A percentile compares a stretch with the other conserved stretches of the same genome.
Conservation (phyloP, 176 grass and related monocot species). For the Phragmites australis region DNA sequence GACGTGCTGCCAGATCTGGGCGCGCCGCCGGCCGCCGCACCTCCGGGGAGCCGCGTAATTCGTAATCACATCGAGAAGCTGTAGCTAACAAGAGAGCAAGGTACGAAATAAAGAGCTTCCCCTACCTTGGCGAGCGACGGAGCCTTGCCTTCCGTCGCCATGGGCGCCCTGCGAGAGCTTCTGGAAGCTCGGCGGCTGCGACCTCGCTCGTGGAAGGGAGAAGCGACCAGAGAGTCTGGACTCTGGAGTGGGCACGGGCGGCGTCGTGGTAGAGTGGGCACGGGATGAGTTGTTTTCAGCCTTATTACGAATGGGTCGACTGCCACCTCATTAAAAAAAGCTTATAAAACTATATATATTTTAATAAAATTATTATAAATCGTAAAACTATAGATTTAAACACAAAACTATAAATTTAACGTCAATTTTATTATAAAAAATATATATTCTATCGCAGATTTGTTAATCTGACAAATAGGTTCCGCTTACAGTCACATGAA, state of each 20-base stretch:
- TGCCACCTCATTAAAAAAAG: too few species aligned
- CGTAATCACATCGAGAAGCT: neutral
- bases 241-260: neutral
- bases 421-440: too few species aligned
- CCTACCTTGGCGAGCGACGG: conserved; percentile 17
- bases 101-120: neutral
- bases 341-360: too few species aligned
- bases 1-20: neutral
- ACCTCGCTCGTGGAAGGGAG: neutral
- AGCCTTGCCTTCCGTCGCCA: conserved; percentile 23
- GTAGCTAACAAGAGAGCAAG: neutral
- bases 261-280: too few species aligned
- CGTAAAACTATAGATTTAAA: too few species aligned
- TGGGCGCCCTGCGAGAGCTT: neutral
- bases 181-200: conserved; percentile 5
- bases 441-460: too few species aligned
- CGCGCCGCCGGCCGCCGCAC: neutral
- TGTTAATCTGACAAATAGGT: too few species aligned
- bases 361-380: too few species aligned
- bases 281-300: too few species aligned
- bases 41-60: neutral
- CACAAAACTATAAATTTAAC: too few species aligned
- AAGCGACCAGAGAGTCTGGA: neutral
- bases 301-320: too few species aligned
- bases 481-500: too few species aligned